Conservation (phyloP, 768 basidiomycete genomes). For the Trichaptum fuscoviolaceum region DNA sequence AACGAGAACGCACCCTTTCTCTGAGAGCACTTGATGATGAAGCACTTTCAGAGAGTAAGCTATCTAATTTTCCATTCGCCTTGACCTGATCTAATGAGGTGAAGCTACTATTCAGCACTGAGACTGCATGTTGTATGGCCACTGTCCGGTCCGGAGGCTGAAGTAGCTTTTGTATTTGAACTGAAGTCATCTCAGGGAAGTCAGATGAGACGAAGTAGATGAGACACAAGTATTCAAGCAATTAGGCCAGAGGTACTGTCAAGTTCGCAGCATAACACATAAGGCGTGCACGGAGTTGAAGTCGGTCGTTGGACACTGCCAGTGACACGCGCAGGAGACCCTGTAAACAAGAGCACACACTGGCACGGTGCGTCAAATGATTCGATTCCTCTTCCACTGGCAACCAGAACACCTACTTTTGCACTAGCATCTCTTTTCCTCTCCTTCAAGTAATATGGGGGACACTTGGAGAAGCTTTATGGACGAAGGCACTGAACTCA, state of each 20-base stretch:
- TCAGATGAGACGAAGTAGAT: not conserved
- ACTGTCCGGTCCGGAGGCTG: slow-evolving; percentile 38
- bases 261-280: not conserved
- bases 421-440: not conserved
- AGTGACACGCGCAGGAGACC: not conserved
- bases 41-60: not conserved
- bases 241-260: not conserved
- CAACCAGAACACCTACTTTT: not conserved
- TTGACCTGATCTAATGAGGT: slow-evolving; percentile 46
- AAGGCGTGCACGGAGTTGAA: not conserved
- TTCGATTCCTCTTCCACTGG: not conserved
- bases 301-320: not conserved
- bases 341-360: not conserved
- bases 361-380: not conserved
- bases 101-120: slow-evolving; percentile 41
- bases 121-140: slow-evolving; percentile 30
- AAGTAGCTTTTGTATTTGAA: slow-evolving; percentile 43
- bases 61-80: slow-evolving; percentile 26
- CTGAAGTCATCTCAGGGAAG: slow-evolving; percentile 31
- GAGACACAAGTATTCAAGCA: not conserved
- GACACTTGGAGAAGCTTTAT: too few relatives aligned
- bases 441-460: too few relatives aligned
- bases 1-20: slow-evolving; percentile 16
- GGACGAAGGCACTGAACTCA: not conserved
- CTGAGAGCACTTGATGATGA: slow-evolving; percentile 7